Conservation (phyloP, 169 alveolate genomes). For the Plasmodium blacklocki region DNA sequence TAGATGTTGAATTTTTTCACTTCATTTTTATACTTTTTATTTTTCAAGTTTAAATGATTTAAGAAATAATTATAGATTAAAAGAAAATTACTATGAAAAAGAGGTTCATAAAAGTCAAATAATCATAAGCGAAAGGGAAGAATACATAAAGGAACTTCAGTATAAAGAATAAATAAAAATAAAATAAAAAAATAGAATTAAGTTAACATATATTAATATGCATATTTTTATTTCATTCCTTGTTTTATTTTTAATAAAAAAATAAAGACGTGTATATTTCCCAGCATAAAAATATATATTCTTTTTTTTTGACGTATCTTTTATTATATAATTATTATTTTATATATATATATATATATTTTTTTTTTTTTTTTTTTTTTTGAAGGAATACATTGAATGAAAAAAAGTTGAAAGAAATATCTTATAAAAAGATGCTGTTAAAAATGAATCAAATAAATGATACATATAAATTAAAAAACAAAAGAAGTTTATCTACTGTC, state of each 20-base stretch:
- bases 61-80: slow-evolving; percentile 42
- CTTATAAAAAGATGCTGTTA: slow-evolving; percentile 66
- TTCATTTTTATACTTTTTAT: neutral
- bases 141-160: slow-evolving; percentile 61
- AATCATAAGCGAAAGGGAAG: slow-evolving; percentile 48
- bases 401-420: slow-evolving; percentile 53
- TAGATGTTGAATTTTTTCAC: neutral
- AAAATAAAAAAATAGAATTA: too few relatives aligned
- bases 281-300: neutral
- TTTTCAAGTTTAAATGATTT: slow-evolving; percentile 53
- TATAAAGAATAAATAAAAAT: slow-evolving; percentile 1
- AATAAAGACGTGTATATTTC: neutral
- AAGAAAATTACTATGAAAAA: slow-evolving; percentile 51
- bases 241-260: neutral
- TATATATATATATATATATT: neutral
- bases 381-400: slow-evolving; percentile 58
- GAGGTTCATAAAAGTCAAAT: slow-evolving; percentile 33
- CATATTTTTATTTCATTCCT: neutral
- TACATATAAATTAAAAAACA: slow-evolving; percentile 65
- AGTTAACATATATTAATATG: too few relatives aligned
- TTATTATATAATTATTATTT: neutral
- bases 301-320: neutral
- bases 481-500: slow-evolving; percentile 73
- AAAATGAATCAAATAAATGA: slow-evolving; percentile 76
- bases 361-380: slow-evolving; percentile 20